A percentile compares a stretch with the other conserved stretches of the same genome.
These are phyloP conservation scores for Aureobasidium vineae DNA, from an alignment of 2,329 filamentous ascomycete genomes.

Conservation along the genomic window DNA sequence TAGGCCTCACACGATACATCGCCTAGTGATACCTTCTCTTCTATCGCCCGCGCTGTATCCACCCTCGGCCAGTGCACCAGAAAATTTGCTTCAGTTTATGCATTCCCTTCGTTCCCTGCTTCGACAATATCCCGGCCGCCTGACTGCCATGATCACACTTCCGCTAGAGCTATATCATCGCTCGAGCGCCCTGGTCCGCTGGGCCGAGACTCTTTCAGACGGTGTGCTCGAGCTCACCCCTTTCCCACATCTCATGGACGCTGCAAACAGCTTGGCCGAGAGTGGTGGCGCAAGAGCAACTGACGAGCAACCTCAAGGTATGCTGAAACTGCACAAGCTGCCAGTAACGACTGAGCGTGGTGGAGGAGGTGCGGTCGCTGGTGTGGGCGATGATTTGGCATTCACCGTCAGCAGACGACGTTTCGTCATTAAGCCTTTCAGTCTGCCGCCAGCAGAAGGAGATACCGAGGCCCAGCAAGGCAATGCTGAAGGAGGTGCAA, in stretches of 20 bases:
- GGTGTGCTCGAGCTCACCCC: conserved; percentile 81
- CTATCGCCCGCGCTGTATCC: conserved; percentile 85
- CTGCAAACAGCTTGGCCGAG: conserved; percentile 46
- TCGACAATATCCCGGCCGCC: conserved; percentile 60
- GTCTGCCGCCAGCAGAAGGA: conserved; percentile 79
- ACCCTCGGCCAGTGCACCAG: conserved; percentile 65
- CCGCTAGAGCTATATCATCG: conserved; percentile 79
- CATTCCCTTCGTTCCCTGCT: conserved; percentile 75
- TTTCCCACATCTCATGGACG: conserved; percentile 61
- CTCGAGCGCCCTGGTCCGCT: conserved; percentile 70
- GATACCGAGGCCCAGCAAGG: conserved; percentile 62
- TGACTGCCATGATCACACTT: conserved; percentile 73
- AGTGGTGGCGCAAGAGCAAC: conserved; percentile 54
- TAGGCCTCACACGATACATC: conserved; percentile 65
- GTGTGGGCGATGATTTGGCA: conserved; percentile 74
- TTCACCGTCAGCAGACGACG: conserved; percentile 84
- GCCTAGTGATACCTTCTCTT: conserved; percentile 79
- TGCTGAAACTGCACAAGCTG: conserved; percentile 77
- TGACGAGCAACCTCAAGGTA: conserved; percentile 79
- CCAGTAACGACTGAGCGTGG: conserved; percentile 87
- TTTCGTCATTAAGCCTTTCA: conserved; percentile 83
- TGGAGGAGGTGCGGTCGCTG: conserved; percentile 68
- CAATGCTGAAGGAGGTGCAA: conserved; percentile 34
- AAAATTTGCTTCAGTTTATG: conserved; percentile 74
- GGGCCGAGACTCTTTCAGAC: conserved; percentile 82